Percentiles rank a stretch among this genome's conserved stretches.
Evolutionary conservation across 163 green algal species (phyloP).

Genomic region (Trebouxiophyceae sp.): DNA sequence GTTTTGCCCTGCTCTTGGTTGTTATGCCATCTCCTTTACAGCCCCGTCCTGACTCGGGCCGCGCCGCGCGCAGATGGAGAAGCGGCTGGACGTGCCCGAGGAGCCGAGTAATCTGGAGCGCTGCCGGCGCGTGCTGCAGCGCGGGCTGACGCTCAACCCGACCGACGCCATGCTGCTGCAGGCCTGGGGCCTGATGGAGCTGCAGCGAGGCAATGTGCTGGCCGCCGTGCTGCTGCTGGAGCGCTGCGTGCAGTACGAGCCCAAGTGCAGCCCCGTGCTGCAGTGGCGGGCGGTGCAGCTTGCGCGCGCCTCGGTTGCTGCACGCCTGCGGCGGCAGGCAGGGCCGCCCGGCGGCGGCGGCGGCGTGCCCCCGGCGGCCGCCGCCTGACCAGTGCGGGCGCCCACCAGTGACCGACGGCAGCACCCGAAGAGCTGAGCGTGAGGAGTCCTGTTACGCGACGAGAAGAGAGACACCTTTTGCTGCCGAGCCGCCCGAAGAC

Average conservation of each 20-base stretch:
- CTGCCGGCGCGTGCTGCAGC: conserved; percentile 52
- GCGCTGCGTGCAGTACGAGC: conserved; percentile 49
- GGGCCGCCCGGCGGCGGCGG: too few species aligned
- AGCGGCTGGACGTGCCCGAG: conserved; percentile 16
- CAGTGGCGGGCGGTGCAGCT: conserved; percentile 41
- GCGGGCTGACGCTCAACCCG: conserved; percentile 49
- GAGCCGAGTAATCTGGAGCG: conserved; percentile 16
- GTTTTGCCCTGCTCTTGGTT: not conserved
- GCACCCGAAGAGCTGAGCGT: too few species aligned
- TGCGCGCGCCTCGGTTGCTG: conserved; percentile 20
- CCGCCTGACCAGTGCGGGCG: too few species aligned
- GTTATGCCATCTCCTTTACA: not conserved
- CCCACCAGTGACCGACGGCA: too few species aligned
- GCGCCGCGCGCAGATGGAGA: conserved; percentile 50
- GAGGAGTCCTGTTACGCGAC: too few species aligned
- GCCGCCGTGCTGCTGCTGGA: conserved; percentile 61
- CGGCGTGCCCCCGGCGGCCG: too few species aligned
- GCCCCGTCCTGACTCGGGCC: not conserved
- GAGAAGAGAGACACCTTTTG: too few species aligned
- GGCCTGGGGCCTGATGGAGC: conserved; percentile 70
- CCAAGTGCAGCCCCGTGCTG: conserved; percentile 42
- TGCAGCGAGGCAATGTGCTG: conserved; percentile 60
- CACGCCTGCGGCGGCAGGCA: not conserved
- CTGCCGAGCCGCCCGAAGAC: too few species aligned
- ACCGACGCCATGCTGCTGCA: conserved; percentile 38